Evolutionary conservation across 2,329 filamentous ascomycete species (phyloP).

Genomic region (Plenodomus biglobosus): DNA sequence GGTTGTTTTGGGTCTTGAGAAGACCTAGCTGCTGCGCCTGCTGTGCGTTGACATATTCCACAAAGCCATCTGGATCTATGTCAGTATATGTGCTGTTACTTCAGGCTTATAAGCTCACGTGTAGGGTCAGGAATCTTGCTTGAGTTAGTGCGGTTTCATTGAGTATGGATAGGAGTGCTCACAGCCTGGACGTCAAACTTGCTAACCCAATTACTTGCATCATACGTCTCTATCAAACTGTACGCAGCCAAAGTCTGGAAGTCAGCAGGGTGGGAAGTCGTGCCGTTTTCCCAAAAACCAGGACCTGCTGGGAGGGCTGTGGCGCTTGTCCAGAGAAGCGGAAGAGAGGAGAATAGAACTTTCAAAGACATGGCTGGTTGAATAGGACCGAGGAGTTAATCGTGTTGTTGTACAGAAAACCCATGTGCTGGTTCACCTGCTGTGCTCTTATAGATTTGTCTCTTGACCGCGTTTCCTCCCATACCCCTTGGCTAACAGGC

Average conservation of each 20-base stretch:
- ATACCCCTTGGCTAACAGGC: constrained; percentile 1
- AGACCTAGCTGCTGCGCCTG: constrained; percentile 39
- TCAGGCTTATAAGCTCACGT: constrained; percentile 20
- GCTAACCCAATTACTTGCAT: constrained; percentile 43
- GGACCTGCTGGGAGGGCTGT: constrained; percentile 26
- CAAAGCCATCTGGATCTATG: constrained; percentile 36
- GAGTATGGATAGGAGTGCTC: neutral
- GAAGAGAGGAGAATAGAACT: constrained; percentile 14
- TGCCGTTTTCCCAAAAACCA: constrained; percentile 25
- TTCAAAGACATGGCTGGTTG: constrained; percentile 18
- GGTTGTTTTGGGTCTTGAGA: constrained; percentile 34
- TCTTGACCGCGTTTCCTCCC: constrained; percentile 3
- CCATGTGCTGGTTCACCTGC: neutral
- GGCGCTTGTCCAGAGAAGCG: constrained; percentile 23
- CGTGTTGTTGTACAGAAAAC: constrained; percentile 9
- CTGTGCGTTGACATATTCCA: constrained; percentile 40
- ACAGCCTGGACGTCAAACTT: constrained; percentile 40
- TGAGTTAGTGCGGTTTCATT: neutral
- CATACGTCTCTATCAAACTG: constrained; percentile 39
- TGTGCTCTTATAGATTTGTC: constrained; percentile 15
- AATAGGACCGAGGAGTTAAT: constrained; percentile 1
- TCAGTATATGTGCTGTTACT: neutral
- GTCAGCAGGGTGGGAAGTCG: constrained; percentile 15
- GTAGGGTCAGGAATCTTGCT: constrained; percentile 37
- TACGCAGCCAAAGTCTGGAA: constrained; percentile 22